phyloP scores from a whole-genome alignment of 306 rosid species.

The Vigna angularis region DNA sequence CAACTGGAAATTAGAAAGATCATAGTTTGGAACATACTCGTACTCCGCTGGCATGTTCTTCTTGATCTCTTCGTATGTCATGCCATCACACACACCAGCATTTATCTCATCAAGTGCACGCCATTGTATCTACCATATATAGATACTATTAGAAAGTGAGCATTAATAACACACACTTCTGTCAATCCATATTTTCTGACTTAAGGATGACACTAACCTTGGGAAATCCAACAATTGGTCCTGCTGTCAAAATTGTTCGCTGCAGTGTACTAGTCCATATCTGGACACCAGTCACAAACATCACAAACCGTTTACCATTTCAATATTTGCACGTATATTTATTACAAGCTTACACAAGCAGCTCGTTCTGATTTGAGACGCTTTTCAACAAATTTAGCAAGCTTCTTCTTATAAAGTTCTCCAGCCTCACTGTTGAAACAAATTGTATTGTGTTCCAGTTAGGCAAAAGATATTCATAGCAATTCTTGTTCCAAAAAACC shows the following conservation, averaged over 20 bases:
- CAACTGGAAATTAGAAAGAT: conserved; percentile 35
- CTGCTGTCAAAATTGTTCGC: conserved; percentile 94
- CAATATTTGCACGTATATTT: conserved; percentile 10
- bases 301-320: conserved; percentile 40
- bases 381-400: conserved; percentile 85
- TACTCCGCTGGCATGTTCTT: conserved; percentile 97
- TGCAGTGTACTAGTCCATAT: conserved; percentile 99
- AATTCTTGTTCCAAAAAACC: neutral
- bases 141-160: conserved; percentile 4
- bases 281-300: conserved; percentile 53
- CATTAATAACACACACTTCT: conserved; percentile 12
- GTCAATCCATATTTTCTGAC: conserved; percentile 34
- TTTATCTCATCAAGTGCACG: conserved; percentile 96
- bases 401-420: conserved; percentile 86
- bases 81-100: conserved; percentile 96
- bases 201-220: conserved; percentile 65
- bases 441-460: conserved; percentile 39
- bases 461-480: conserved; percentile 24
- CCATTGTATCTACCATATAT: conserved; percentile 86
- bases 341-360: conserved; percentile 82
- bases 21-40: conserved; percentile 62
- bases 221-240: conserved; percentile 87
- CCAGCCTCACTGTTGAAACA: conserved; percentile 77
- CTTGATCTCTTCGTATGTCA: conserved; percentile 93
- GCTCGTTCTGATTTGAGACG: conserved; percentile 94